A percentile compares a stretch with the other conserved stretches of the same genome.
Conservation (phyloP, 163 green algal genomes). For the Prototheca cutis region DNA sequence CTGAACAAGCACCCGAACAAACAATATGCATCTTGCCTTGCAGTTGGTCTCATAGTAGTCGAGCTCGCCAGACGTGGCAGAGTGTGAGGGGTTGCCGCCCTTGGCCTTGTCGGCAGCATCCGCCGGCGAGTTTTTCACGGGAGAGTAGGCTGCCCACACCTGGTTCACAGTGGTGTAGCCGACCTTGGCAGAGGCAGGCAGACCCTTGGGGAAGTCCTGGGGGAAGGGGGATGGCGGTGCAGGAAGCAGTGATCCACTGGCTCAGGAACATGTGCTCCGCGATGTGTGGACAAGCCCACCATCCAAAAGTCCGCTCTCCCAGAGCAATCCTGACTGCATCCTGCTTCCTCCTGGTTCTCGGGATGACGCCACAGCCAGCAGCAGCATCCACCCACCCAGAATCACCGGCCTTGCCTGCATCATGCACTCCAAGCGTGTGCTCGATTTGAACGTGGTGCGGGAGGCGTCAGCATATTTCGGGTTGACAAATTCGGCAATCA, state of each 20-base stretch:
- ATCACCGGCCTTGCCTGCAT: too few species aligned
- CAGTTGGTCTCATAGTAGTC: slow-evolving; percentile 58
- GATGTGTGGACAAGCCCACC: too few species aligned
- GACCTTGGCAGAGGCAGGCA: slow-evolving; percentile 54
- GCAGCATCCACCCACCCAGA: too few species aligned
- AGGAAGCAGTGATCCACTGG: too few species aligned
- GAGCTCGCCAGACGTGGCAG: slow-evolving; percentile 64
- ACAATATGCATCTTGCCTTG: too few species aligned
- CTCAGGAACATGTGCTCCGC: too few species aligned
- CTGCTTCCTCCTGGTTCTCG: too few species aligned
- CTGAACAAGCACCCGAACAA: too few species aligned
- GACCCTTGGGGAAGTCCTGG: slow-evolving; percentile 74
- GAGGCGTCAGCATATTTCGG: slow-evolving; percentile 89
- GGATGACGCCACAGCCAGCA: too few species aligned
- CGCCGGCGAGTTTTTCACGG: slow-evolving; percentile 89
- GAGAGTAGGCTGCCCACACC: slow-evolving; percentile 90
- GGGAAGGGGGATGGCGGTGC: too few species aligned
- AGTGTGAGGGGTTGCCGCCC: slow-evolving; percentile 77
- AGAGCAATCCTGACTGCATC: too few species aligned
- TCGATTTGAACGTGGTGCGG: slow-evolving; percentile 84
- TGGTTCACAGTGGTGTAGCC: slow-evolving; percentile 92
- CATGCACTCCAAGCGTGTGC: slow-evolving; percentile 96
- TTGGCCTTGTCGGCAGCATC: slow-evolving; percentile 77
- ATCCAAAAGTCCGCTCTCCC: too few species aligned
- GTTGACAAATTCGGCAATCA: slow-evolving; percentile 98